Percentiles rank a stretch among this genome's conserved stretches.
Evolutionary conservation across 768 basidiomycete species (phyloP).

Genomic region (Naematelia aurantialba): DNA sequence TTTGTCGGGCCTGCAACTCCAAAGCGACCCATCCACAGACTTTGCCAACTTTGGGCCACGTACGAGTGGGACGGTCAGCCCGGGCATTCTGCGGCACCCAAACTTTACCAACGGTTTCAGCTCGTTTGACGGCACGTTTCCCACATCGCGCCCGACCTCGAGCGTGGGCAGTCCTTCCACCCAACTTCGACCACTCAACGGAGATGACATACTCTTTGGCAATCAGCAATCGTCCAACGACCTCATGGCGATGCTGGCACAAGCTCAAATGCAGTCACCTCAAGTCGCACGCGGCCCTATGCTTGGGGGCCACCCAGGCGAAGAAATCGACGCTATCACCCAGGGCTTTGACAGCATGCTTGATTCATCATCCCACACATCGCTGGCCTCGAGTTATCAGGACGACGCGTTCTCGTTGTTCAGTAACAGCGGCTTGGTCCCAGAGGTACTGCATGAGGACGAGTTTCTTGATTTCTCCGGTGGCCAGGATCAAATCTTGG

Average conservation of each 20-base stretch:
- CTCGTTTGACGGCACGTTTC: slow-evolving; percentile 8
- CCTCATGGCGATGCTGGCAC: slow-evolving; percentile 10
- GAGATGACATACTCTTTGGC: slow-evolving; percentile 26
- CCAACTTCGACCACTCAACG: slow-evolving; percentile 1
- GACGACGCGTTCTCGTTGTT: slow-evolving; percentile 34
- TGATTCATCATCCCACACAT: slow-evolving; percentile 23
- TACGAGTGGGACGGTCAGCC: slow-evolving; percentile 29
- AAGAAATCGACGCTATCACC: slow-evolving; percentile 29
- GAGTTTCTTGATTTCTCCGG: slow-evolving; percentile 41
- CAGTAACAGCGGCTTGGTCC: slow-evolving; percentile 35
- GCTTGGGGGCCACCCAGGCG: slow-evolving; percentile 24
- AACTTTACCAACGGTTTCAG: slow-evolving; percentile 18
- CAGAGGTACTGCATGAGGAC: slow-evolving; percentile 14
- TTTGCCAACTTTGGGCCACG: neutral
- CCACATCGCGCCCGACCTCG: slow-evolving; percentile 10
- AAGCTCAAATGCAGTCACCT: neutral
- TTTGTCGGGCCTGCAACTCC: slow-evolving; percentile 14
- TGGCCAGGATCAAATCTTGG: slow-evolving; percentile 26
- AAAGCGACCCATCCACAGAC: neutral
- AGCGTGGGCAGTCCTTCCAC: slow-evolving; percentile 22
- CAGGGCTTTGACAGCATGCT: slow-evolving; percentile 31
- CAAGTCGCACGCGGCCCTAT: slow-evolving; percentile 14
- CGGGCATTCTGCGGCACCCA: slow-evolving; percentile 30
- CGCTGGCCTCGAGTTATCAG: slow-evolving; percentile 20
- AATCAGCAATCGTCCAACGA: slow-evolving; percentile 19